Evolutionary conservation across 2,329 filamentous ascomycete genomes (phyloP), one percentile per base, ranked within the genome.

Genomic region (Botryotinia calthae): DNA sequence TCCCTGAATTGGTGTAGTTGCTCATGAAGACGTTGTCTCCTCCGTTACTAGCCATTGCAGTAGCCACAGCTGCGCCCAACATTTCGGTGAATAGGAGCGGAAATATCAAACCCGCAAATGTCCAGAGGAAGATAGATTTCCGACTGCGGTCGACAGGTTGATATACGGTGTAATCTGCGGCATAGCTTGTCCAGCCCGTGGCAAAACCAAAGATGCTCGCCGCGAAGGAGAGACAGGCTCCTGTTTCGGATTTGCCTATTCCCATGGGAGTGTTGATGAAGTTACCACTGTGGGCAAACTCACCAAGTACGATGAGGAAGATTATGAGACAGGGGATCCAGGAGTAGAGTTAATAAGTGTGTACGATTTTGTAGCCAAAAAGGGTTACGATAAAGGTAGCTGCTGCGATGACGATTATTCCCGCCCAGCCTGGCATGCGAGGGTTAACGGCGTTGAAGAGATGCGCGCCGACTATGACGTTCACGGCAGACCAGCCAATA

Each of bases 81-180:
- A 93, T 88, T 82, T 94, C 87, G 2, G 89, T 91, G 82, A 95
- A 94, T 74, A 92, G 84, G 1, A 95, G 87, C 2, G 92, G 90
- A 75, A 93, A 82, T 75, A 92, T 87, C 22, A 96, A 84, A 16
- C 93, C 93, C 37, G 84, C 80, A 81, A 90, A 93, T 44, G 92
- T 92, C 79, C 89, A 89, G 74, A 87, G 77, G 82, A 95, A 95
- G 74, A 94, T 85, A 74, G 89, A 89, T 59, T 80, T 81, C 34
- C 88, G 86, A 44, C 87, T 87, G 58, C 89, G 88, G 37, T 82
- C 85, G 4, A 85, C 83, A 0, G 92, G 91, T 78, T 94, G 92
- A 82, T 95, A 95, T 68, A 93, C 91, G 34, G 91, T 93, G 81
- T 94, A 95, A 79, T 95, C 93, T 14, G 91, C 90, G 0, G 92